Conservation (phyloP, 306 rosid genomes). For the Herpetospermum pedunculosum region DNA sequence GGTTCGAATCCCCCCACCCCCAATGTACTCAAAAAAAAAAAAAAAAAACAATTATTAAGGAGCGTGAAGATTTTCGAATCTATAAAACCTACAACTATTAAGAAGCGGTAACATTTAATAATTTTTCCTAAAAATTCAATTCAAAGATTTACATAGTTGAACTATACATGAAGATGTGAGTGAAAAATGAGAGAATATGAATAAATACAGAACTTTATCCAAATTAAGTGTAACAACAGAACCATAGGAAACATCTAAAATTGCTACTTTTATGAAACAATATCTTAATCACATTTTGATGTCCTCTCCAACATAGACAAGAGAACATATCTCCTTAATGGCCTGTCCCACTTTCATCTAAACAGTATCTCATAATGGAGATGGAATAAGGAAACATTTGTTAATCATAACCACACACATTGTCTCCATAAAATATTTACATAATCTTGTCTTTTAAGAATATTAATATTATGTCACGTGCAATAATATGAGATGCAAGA, state of each 20-base stretch:
- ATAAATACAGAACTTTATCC: neutral
- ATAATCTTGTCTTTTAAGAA: neutral
- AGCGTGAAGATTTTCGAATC: no score
- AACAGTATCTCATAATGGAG: slow-evolving; percentile 5
- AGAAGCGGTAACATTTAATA: no score
- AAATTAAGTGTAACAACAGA: neutral
- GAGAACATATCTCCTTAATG: slow-evolving; percentile 6
- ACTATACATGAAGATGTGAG: no score
- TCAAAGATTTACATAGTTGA: no score
- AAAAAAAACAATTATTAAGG: no score
- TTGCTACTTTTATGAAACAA: neutral
- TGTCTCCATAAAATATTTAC: neutral
- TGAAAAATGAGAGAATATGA: neutral
- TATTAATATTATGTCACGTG: neutral
- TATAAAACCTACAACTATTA: no score
- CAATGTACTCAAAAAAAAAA: no score
- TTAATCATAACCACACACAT: neutral
- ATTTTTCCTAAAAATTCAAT: no score
- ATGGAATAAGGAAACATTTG: slow-evolving; percentile 6
- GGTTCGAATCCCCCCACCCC: no score
- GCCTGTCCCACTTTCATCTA: neutral
- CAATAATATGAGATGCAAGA: neutral
- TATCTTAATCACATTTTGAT: neutral
- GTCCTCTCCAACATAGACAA: neutral
- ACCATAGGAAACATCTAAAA: neutral